These are phyloP conservation scores for Eucalyptus paniculata DNA, from an alignment of 345 rosid species.

Conservation along the genomic window DNA sequence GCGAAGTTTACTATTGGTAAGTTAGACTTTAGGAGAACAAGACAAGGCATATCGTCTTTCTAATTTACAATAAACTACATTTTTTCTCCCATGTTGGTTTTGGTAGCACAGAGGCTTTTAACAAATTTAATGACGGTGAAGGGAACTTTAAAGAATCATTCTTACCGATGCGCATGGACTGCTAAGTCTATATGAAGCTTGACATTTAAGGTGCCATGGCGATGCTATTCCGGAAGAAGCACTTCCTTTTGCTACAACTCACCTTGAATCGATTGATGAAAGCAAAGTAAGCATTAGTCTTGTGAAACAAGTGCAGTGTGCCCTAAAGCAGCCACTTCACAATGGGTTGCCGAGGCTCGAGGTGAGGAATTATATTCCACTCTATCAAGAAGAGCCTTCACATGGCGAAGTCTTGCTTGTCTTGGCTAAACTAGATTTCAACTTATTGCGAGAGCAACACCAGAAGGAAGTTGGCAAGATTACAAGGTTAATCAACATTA, in stretches of 20 bases:
- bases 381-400: background rate
- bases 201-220: background rate
- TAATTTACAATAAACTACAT: background rate
- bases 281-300: background rate
- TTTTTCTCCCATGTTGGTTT: background rate
- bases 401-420: background rate
- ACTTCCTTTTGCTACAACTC: background rate
- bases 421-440: conserved; percentile 3
- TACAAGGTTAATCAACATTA: background rate
- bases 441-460: background rate
- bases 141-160: background rate
- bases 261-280: background rate
- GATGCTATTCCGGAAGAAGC: background rate
- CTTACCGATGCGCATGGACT: background rate
- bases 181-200: background rate
- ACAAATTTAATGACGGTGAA: background rate
- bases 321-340: background rate
- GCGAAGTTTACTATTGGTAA: background rate
- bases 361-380: background rate
- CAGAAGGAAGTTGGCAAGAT: background rate
- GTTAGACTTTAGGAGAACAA: background rate
- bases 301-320: background rate
- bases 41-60: background rate
- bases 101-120: background rate
- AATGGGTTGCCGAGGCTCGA: background rate